These are phyloP conservation scores for Claviceps humidiphila DNA, from an alignment of 2,329 filamentous ascomycete genomes.

Conservation along the genomic window DNA sequence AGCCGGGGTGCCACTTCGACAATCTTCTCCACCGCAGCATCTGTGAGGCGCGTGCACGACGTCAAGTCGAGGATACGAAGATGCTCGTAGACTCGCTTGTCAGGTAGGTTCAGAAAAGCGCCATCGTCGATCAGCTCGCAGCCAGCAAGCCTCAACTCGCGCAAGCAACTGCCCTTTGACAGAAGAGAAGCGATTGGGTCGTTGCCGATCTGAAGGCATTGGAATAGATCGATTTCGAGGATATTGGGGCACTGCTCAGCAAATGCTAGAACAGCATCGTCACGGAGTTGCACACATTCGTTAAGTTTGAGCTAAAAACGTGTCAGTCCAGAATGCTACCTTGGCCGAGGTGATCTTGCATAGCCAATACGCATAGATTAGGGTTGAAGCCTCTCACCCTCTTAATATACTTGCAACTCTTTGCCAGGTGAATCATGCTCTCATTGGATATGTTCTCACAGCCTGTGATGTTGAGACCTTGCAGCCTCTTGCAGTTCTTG, in stretches of 20 bases:
- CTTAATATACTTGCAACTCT: conserved; percentile 77
- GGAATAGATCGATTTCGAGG: conserved; percentile 88
- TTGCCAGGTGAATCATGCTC: conserved; percentile 66
- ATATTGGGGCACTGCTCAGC: conserved; percentile 83
- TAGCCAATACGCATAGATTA: too few species aligned
- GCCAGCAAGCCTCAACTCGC: conserved; percentile 76
- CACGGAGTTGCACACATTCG: conserved; percentile 72
- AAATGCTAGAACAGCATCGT: conserved; percentile 71
- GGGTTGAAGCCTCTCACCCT: conserved; percentile 40
- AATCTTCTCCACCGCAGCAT: conserved; percentile 79
- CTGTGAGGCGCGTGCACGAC: conserved; percentile 70
- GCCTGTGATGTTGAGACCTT: conserved; percentile 84
- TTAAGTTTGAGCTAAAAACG: conserved; percentile 72
- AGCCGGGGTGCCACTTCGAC: conserved; percentile 75
- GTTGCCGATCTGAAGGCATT: conserved; percentile 70
- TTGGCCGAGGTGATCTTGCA: background rate
- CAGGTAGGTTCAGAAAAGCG: conserved; percentile 72
- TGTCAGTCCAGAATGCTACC: background rate
- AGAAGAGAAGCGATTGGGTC: conserved; percentile 72
- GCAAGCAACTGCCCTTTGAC: conserved; percentile 64
- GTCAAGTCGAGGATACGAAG: conserved; percentile 89
- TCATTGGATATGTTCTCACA: conserved; percentile 79
- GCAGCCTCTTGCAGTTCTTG: conserved; percentile 67
- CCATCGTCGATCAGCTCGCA: conserved; percentile 74
- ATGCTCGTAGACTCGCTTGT: conserved; percentile 58